Evolutionary conservation across 805 yeast genomes (phyloP).

Genomic region (Suhomyces vadensis): DNA sequence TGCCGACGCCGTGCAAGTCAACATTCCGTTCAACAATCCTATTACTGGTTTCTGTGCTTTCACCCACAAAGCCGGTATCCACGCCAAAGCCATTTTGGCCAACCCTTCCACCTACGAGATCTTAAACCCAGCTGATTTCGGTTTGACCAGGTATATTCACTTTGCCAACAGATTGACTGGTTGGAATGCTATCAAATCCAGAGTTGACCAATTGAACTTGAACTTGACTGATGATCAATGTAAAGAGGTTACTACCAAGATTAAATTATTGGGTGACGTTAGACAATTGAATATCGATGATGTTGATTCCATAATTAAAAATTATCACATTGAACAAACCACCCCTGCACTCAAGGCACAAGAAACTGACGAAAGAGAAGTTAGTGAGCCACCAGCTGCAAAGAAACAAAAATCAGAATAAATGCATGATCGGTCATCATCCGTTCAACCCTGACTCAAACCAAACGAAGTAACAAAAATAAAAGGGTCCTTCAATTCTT

Average conservation of each 20-base stretch:
- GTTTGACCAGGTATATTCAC: conserved; percentile 93
- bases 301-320: conserved; percentile 94
- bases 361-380: conserved; percentile 24
- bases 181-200: conserved; percentile 97
- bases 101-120: conserved; percentile 99
- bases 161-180: conserved; percentile 98
- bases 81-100: conserved; percentile 97
- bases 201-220: conserved; percentile 95
- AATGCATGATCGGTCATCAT: conserved; percentile 6
- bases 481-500: neutral
- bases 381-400: conserved; percentile 33
- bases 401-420: conserved; percentile 40
- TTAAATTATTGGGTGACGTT: conserved; percentile 92
- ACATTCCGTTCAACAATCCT: conserved; percentile 97
- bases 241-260: conserved; percentile 92
- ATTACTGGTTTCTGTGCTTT: conserved; percentile 99
- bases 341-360: conserved; percentile 43
- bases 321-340: conserved; percentile 76
- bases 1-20: conserved; percentile 96
- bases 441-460: neutral
- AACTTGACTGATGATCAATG: conserved; percentile 87
- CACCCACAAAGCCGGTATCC: conserved; percentile 99
- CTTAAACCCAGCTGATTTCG: conserved; percentile 91
- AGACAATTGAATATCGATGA: conserved; percentile 94
- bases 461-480: neutral